Conservation (phyloP, 2,329 filamentous ascomycete species). For the Fusarium dlaminii region DNA sequence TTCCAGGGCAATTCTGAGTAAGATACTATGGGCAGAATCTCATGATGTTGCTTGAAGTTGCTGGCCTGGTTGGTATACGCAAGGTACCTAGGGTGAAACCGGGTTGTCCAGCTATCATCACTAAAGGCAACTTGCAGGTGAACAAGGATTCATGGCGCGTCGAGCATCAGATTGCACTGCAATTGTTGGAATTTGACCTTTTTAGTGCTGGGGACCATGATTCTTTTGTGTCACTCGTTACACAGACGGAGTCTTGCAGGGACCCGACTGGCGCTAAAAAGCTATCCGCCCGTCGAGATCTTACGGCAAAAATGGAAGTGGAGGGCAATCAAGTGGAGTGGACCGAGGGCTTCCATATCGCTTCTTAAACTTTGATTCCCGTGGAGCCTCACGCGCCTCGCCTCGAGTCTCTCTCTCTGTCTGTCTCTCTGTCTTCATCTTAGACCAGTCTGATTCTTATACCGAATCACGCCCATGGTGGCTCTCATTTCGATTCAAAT, state of each 20-base stretch:
- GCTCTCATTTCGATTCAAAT: not conserved
- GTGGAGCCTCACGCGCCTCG: constrained; percentile 9
- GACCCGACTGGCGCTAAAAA: constrained; percentile 16
- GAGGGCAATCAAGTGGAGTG: not conserved
- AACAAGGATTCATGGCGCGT: constrained; percentile 1
- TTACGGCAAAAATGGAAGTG: not conserved
- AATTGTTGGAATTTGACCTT: not conserved
- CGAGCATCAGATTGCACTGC: not conserved
- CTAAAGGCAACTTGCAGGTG: constrained; percentile 6
- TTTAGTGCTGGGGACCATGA: not conserved
- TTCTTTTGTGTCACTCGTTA: not conserved
- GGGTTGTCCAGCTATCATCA: not conserved
- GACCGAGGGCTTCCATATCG: constrained; percentile 10
- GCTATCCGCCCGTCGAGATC: constrained; percentile 15
- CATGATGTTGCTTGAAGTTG: not conserved
- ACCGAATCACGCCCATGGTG: not conserved
- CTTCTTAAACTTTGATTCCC: constrained; percentile 5
- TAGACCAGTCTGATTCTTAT: not conserved
- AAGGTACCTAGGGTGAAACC: constrained; percentile 18
- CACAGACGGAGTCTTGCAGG: not conserved
- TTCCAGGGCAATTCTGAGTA: not conserved
- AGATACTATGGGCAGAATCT: not conserved
- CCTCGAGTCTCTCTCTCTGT: not conserved
- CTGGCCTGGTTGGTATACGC: not conserved
- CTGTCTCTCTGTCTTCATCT: not conserved